Evolutionary conservation across 345 rosid genomes (phyloP), one percentile per base, ranked within the genome.

Genomic region (Corchorus olitorius): DNA sequence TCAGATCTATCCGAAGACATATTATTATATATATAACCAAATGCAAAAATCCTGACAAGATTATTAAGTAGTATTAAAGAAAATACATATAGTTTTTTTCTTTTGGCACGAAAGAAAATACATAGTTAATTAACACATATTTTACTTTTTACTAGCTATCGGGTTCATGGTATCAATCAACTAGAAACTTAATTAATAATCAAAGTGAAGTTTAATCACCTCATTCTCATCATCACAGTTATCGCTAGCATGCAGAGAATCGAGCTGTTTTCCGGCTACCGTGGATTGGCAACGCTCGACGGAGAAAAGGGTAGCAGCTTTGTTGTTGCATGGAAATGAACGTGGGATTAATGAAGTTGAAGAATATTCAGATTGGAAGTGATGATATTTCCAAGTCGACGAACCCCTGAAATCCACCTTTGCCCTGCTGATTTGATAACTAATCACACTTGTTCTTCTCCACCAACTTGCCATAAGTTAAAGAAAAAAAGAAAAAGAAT

Each of bases 391-490:
- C 71, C 34, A 13, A 2, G 17, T 27, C 27, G 12, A 43, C 27
- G n/a, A 66, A 66, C 33, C 61, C 4, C 20, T 4, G 3, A 64
- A 39, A 37, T 73, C 65, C 14, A 78, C 34, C 48, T 74, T 68
- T 13, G 78, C 77, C 76, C 74, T 85, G 1, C 74, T 85, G 1
- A 88, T 19, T 55, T n/a, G 43, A 50, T 82, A 78, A 16, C 72
- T 70, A 27, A 82, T 63, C 50, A 19, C 61, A 84, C 81, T 81
- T 27, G 91, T 83, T 83, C 85, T 86, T 72, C 82, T 46, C 5
- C 84, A 65, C 90, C 83, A 85, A 8, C 81, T 72, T 64, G 82
- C 79, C 93, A 90, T 89, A 6, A 33, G 1, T 20, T 10, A 12
- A 60, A 22, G 19, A 45, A 70, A 1, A n/a, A 4, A 7, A 2